Base-by-base conservation (phyloP, 371 early-diverging fungal genomes). In the Syncephalastrum sp. region DNA sequence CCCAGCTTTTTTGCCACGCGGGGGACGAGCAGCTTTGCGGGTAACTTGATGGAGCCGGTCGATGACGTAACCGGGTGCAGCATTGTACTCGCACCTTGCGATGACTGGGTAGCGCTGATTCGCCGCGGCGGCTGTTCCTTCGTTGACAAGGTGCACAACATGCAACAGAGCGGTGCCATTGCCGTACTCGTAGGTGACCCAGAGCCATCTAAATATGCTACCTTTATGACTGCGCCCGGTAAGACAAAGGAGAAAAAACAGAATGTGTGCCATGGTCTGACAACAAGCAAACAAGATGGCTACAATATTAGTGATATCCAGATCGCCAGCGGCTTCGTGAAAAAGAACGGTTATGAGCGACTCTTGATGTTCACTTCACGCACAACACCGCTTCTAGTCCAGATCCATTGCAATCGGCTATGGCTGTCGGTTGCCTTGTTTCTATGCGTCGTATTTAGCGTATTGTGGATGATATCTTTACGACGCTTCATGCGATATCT, bases 161-260 rank as follows among this genome's bases (percentile, higher is more conserved):
- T 94, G 93, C 93, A 95, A 69, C 69, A 67, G 13, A 82, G 86
- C 42, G 95, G 95, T n/a, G 93, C 92, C 5, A 69, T 77, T 13
- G 95, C 90, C 6, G 94, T 95, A 3, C 78, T 93, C 14, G 91
- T 95, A 6, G 96, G 96, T 16, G 94, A 94, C 70, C 77, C 85
- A 44, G 78, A 80, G 44, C 68, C 69, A 49, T 69, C 70, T 48
- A 33, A 63, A 24, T 78, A 79, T 41, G 82, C 91, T 53, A 81
- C 94, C 48, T 93, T 93, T 57, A 95, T 95, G 95, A 94, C 88
- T 72, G 86, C 94, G 17, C 79, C 86, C 48, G 85, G 86, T 83
- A 77, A 75, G 47, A 46, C 47, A 6, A n/a, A 3, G 19, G 23
- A 46, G 8, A 46, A 3, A 8, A 46, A 8, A 46, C 15, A 16